These are phyloP conservation scores for Arctostaphylos glauca DNA, from an alignment of 148 eudicot genomes.

Conservation along the genomic window DNA sequence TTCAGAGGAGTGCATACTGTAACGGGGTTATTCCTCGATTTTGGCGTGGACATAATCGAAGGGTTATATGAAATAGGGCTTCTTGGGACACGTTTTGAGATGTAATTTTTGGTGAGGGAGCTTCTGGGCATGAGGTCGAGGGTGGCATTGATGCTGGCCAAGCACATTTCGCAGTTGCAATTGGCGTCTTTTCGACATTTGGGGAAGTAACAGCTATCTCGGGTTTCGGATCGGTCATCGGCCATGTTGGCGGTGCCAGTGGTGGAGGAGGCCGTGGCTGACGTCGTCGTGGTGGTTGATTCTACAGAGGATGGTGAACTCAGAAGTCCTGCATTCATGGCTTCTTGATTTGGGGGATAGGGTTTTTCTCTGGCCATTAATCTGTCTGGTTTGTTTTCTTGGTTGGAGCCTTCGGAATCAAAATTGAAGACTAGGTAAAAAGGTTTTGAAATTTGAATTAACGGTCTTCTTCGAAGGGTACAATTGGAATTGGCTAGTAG, in stretches of 20 bases:
- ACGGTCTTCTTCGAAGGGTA: conserved; percentile 24
- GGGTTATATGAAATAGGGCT: conserved; percentile 46
- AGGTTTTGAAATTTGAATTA: conserved; percentile 26
- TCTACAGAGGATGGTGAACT: conserved; percentile 30
- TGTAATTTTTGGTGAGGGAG: conserved; percentile 39
- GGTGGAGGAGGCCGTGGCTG: conserved; percentile 16
- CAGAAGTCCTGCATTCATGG: conserved; percentile 25
- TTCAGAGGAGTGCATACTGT: conserved; percentile 19
- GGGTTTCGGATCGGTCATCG: conserved; percentile 15
- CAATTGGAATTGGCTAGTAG: neutral
- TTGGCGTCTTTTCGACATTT: conserved; percentile 72
- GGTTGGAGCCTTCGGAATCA: neutral
- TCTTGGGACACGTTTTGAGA: conserved; percentile 23
- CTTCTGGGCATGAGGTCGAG: conserved; percentile 62
- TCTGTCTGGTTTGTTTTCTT: neutral
- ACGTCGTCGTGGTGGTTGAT: conserved; percentile 22
- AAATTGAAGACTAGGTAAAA: neutral
- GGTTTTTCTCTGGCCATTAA: neutral
- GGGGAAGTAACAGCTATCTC: conserved; percentile 55
- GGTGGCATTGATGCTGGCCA: conserved; percentile 68
- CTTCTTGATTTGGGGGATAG: neutral
- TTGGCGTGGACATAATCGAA: conserved; percentile 41
- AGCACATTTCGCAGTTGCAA: conserved; percentile 64
- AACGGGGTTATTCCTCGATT: neutral
- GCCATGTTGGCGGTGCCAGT: neutral